Base-by-base conservation (phyloP, 306 rosid species). In the Prunus fruticosa region DNA sequence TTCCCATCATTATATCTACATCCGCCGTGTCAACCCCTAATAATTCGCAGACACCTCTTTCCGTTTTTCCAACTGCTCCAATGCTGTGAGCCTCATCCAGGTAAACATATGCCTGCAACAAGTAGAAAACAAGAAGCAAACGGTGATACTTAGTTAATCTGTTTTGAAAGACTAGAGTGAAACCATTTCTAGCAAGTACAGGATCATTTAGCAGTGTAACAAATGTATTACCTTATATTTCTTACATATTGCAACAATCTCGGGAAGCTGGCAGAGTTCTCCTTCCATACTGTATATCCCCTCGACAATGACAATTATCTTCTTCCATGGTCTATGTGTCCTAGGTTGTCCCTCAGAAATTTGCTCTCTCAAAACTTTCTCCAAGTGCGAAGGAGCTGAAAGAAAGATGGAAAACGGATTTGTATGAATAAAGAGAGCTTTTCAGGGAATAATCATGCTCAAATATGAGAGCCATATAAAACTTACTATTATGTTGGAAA, bases 271-370 rank as follows among this genome's bases (percentile, higher is more conserved):
- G 83, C 96, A 90, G 66, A 92, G 90, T 77, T 92, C 93, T 66
- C 96, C 97, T 82, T 92, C 96, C 97, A 90, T 90, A 64, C 93
- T 90, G 79, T 90, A 92, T 77, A 92, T 92, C 56, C 97, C 97
- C 86, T 92, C 97, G 54, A 90, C 96, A 60, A 92, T 73, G 30
- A 90, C 93, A 67, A 90, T 80, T 64, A 92, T 90, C 84, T 92
- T 92, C 83, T 90, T 92, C 96, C 97, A 92, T 16, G 97, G 97
- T 74, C 96, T 86, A 63, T 84, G 96, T 15, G 93, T 90, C 82
- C 93, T 88, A 54, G 96, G 93, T 74, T 90, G 96, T 79, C 97
- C 96, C 2, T 92, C 97, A 0, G 93, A 92, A 84, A 92, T 92
- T 68, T 92, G 92, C 82, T 90, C 97, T 79, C 92, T 87, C 82